These are phyloP conservation scores for Gynochthodes officinalis DNA, from an alignment of 257 asterid species.

Conservation along the genomic window DNA sequence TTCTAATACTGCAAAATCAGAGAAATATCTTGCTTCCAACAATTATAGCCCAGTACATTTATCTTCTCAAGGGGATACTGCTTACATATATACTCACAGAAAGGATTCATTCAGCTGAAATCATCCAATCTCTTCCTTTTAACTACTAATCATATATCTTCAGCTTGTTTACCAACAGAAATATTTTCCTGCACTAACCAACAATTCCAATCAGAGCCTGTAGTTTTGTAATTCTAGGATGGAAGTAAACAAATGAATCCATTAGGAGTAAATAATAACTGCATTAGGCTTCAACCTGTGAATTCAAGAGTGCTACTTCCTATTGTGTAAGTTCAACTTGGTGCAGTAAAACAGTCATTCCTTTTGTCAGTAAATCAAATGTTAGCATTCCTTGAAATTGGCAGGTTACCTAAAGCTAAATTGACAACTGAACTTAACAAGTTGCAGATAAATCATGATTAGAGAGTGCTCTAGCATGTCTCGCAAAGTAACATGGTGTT, in stretches of 20 bases:
- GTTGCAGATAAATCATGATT: not conserved
- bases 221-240: not conserved
- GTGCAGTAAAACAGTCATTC: not conserved
- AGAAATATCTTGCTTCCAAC: not conserved
- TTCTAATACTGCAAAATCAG: not conserved
- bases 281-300: not conserved
- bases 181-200: constrained; percentile 2
- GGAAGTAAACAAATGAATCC: not conserved
- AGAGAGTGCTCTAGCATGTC: not conserved
- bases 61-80: not conserved
- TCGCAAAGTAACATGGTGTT: not conserved
- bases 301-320: not conserved
- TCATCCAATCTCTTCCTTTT: not conserved
- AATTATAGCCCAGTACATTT: not conserved
- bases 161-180: not conserved
- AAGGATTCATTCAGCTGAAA: not conserved
- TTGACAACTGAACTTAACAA: not conserved
- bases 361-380: constrained; percentile 1
- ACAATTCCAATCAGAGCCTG: not conserved
- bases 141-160: not conserved
- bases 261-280: not conserved
- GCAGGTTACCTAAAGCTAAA: not conserved
- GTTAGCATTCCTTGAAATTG: not conserved
- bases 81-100: not conserved
- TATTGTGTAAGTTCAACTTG: not conserved